A percentile compares a stretch with the other conserved stretches of the same genome.
Evolutionary conservation across 306 rosid genomes (phyloP).

Genomic region (Citrullus colocynthis): DNA sequence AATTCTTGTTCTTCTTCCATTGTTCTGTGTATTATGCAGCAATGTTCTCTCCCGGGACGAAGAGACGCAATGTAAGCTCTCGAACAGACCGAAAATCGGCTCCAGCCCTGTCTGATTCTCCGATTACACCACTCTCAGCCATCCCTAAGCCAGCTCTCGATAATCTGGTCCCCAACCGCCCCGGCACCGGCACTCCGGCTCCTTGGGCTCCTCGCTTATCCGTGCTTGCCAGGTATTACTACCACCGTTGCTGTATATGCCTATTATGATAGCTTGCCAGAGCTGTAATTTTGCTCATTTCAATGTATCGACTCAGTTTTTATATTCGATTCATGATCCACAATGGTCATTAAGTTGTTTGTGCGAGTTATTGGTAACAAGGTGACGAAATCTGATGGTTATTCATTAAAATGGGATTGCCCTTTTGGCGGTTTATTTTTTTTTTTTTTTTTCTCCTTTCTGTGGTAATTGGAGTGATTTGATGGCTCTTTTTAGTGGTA

Average conservation of each 20-base stretch:
- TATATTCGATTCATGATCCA: background rate
- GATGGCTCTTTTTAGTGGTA: background rate
- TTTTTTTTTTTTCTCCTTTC: background rate
- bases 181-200: constrained; percentile 86
- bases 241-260: background rate
- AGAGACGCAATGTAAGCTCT: constrained; percentile 36
- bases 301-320: background rate
- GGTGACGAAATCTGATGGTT: background rate
- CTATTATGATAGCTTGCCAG: background rate
- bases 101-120: constrained; percentile 27
- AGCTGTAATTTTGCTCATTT: background rate
- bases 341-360: background rate
- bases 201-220: constrained; percentile 96
- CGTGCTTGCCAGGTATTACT: constrained; percentile 61
- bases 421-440: background rate
- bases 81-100: constrained; percentile 17
- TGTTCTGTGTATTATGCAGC: background rate
- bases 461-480: background rate
- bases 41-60: constrained; percentile 74
- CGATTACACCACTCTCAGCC: constrained; percentile 45
- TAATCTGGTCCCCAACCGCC: constrained; percentile 50
- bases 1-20: background rate
- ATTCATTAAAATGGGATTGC: background rate
- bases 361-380: background rate
- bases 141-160: constrained; percentile 19